These are phyloP conservation scores for Albophoma yamanashiensis DNA, from an alignment of 2,329 filamentous ascomycete species.

Conservation along the genomic window DNA sequence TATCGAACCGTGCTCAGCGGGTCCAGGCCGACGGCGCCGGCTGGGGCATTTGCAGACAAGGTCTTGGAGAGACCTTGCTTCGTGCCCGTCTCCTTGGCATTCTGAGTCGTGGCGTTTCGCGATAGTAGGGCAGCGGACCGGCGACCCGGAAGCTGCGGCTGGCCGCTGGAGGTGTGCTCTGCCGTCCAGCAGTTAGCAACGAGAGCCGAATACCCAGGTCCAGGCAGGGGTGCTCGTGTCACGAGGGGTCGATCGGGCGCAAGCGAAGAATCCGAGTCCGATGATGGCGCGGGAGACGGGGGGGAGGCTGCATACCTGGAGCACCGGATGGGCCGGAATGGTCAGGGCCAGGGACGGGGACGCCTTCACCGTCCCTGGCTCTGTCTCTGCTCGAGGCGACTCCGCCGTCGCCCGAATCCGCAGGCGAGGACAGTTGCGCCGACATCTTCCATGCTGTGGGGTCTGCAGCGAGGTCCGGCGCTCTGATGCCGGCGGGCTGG, in stretches of 20 bases:
- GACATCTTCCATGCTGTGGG: slow-evolving; percentile 26
- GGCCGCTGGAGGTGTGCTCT: slow-evolving; percentile 1
- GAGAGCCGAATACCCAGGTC: background rate
- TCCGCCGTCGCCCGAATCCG: slow-evolving; percentile 15
- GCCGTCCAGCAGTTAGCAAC: background rate
- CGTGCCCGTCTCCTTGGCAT: slow-evolving; percentile 19
- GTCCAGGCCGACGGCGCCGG: slow-evolving; percentile 21
- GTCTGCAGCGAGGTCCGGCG: slow-evolving; percentile 9
- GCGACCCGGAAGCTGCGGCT: slow-evolving; percentile 6
- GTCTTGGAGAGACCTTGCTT: slow-evolving; percentile 16
- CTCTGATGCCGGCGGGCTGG: background rate
- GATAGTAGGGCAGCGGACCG: slow-evolving; percentile 14
- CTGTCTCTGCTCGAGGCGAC: slow-evolving; percentile 12
- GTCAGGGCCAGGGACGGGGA: slow-evolving; percentile 13
- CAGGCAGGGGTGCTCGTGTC: background rate
- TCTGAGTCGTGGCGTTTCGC: slow-evolving; percentile 53
- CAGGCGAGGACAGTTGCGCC: slow-evolving; percentile 16
- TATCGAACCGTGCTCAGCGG: slow-evolving; percentile 24
- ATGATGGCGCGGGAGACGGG: background rate
- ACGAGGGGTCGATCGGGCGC: background rate
- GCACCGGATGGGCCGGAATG: slow-evolving; percentile 16
- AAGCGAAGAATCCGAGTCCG: background rate
- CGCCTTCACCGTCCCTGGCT: slow-evolving; percentile 13
- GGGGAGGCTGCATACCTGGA: slow-evolving; percentile 15
- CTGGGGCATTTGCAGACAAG: slow-evolving; percentile 11